Conservation (phyloP, 2,329 filamentous ascomycete species). For the Knufia fluminis region DNA sequence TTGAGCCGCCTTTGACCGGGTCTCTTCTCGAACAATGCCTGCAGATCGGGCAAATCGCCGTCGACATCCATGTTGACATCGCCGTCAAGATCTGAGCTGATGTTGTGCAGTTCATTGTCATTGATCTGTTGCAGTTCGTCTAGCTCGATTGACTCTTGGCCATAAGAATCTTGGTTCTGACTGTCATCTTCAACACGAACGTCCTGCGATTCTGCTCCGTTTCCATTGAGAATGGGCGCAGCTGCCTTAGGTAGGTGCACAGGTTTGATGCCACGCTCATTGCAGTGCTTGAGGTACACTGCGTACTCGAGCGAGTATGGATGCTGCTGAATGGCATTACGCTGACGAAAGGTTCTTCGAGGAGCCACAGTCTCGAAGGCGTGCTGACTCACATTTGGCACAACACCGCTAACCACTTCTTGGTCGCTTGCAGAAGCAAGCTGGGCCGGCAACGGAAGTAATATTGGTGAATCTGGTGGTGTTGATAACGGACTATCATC, state of each 20-base stretch:
- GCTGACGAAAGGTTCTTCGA: slow-evolving; percentile 29
- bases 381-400: slow-evolving; percentile 13
- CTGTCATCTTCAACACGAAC: slow-evolving; percentile 27
- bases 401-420: too few species aligned
- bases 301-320: slow-evolving; percentile 40
- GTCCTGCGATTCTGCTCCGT: slow-evolving; percentile 13
- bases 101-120: neutral
- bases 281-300: slow-evolving; percentile 34
- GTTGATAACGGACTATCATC: slow-evolving; percentile 7
- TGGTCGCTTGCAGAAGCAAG: too few species aligned
- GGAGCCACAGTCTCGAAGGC: slow-evolving; percentile 10
- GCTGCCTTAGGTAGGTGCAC: slow-evolving; percentile 25
- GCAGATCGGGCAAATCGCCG: neutral
- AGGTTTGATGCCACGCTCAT: slow-evolving; percentile 35
- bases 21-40: neutral
- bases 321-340: slow-evolving; percentile 41
- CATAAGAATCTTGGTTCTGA: slow-evolving; percentile 15
- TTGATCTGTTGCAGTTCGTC: neutral
- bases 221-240: slow-evolving; percentile 5
- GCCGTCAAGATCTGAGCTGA: neutral
- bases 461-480: slow-evolving; percentile 22
- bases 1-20: neutral
- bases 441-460: neutral
- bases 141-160: neutral
- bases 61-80: neutral